Base-by-base conservation (phyloP, 352 stramenopile genomes). In the Thalassiosira allenii region DNA sequence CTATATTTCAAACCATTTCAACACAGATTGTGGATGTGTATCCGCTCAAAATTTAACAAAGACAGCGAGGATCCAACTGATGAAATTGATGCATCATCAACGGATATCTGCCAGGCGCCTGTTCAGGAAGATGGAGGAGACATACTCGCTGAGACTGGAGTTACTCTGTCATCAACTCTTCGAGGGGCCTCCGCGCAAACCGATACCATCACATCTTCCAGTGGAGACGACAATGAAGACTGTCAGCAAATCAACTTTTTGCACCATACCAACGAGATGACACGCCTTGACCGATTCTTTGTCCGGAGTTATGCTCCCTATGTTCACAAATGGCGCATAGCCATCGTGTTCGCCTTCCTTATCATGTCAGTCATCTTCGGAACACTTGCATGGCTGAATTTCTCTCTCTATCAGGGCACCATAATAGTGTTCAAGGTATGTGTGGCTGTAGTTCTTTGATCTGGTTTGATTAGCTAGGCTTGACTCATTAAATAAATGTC, bases 341-440 rank as follows among this genome's bases (percentile, higher is more conserved):
- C 32, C 1, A 51, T 80, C 37, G 3, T 78, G 17, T 32, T 68
- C n/a, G 40, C 49, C 33, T 75, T 29, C 27, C 20, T 75, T 20
- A 27, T 68, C 27, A 44, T 20, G 34, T 14, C 71, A 14, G 52
- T 80, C 9, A 58, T 32, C 22, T 40, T 80, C 44, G 71, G 61
- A 2, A 47, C 57, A 14, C 32, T 80, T 20, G 71, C 61, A n/a
- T 72, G 29, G 29, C 29, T 44, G 22, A 80, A 80, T 27, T 80
- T 80, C 22, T 23, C 17, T 22, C 17, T 80, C 0, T 80, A 73
- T 27, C 59, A 80, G 57, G 71, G 71, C 6, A 75, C 51, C 2
- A 80, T 80, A 8, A 52, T 80, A 14, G 52, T 80, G 0, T 80
- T 80, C 71, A 80, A 80, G n/a, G n/a, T n/a, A n/a, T n/a, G n/a